Conservation (phyloP, 345 rosid genomes). For the Gossypium ekmanianum region DNA sequence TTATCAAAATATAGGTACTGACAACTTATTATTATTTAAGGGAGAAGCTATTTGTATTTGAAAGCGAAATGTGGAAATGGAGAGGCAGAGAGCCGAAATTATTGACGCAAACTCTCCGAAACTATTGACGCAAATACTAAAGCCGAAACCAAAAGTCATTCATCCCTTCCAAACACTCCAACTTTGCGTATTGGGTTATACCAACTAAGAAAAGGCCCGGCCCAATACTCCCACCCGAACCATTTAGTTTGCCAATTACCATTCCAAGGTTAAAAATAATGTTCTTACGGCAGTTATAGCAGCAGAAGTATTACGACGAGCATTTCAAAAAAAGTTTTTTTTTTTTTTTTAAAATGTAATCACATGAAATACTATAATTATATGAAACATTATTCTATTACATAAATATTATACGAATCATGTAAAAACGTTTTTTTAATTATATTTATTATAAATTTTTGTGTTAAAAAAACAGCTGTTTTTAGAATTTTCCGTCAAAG, state of each 20-base stretch:
- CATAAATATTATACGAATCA: too few relatives aligned
- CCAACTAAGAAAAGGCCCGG: neutral
- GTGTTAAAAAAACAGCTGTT: too few relatives aligned
- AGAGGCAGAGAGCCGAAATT: neutral
- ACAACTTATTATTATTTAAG: too few relatives aligned
- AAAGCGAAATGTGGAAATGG: neutral
- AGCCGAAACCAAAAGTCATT: too few relatives aligned
- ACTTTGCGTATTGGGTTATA: neutral
- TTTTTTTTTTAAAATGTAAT: too few relatives aligned
- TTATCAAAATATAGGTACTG: too few relatives aligned
- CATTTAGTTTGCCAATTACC: neutral
- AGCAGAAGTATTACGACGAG: too few relatives aligned
- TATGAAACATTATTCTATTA: too few relatives aligned
- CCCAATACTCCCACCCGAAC: neutral
- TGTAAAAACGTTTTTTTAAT: too few relatives aligned
- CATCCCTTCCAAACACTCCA: neutral
- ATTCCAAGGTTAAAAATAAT: neutral
- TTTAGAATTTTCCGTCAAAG: neutral
- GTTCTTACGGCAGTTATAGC: neutral
- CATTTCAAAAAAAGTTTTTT: too few relatives aligned
- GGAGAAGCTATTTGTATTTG: neutral
- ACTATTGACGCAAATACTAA: neutral
- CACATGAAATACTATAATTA: too few relatives aligned
- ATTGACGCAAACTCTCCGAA: neutral
- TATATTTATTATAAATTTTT: too few relatives aligned